Conservation (phyloP, 352 stramenopile genomes). For the Blastocystis sp. region DNA sequence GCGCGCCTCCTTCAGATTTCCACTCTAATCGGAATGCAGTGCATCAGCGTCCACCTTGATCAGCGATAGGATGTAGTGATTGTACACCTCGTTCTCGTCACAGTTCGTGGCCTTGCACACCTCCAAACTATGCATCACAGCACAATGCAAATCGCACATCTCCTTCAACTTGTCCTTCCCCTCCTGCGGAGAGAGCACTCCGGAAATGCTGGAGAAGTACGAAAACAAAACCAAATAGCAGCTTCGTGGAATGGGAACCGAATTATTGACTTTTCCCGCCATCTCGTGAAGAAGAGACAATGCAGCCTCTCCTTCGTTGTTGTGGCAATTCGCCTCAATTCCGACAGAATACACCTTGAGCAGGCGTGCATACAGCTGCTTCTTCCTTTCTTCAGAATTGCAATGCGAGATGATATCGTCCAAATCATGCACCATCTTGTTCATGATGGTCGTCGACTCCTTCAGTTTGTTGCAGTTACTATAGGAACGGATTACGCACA, state of each 20-base stretch:
- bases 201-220: neutral
- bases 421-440: neutral
- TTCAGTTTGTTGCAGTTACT: slow-evolving; percentile 23
- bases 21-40: neutral
- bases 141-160: neutral
- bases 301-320: slow-evolving; percentile 28
- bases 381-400: neutral
- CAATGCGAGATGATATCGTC: neutral
- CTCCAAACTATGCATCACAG: neutral
- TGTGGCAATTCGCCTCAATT: slow-evolving; percentile 44
- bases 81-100: slow-evolving; percentile 36
- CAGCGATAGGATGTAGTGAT: slow-evolving; percentile 47
- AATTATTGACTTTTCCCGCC: neutral
- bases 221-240: slow-evolving; percentile 38
- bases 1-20: slow-evolving; percentile 21
- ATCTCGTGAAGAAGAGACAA: slow-evolving; percentile 41
- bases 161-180: slow-evolving; percentile 5
- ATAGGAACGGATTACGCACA: slow-evolving; percentile 47
- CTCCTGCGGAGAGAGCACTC: neutral
- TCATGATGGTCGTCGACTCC: slow-evolving; percentile 24
- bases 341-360: slow-evolving; percentile 34
- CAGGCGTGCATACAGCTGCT: neutral
- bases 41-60: slow-evolving; percentile 7
- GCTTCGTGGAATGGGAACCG: slow-evolving; percentile 42
- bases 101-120: slow-evolving; percentile 31